Percentiles rank a stretch among this genome's conserved stretches.
Evolutionary conservation across 257 asterid genomes (phyloP).

Genomic region (Solanum dulcamara): DNA sequence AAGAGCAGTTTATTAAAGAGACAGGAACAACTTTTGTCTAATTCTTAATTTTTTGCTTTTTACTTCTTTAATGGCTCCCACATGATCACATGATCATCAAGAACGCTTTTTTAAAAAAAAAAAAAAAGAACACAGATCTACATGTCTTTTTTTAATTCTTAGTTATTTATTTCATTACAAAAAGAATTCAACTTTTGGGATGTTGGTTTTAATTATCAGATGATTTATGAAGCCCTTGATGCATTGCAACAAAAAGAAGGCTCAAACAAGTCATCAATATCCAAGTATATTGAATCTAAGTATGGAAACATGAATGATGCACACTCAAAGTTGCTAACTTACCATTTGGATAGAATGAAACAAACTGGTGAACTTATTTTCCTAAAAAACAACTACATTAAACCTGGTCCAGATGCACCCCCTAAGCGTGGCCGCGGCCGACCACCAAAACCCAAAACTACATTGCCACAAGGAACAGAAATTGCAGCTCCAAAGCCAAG

Average conservation of each 20-base stretch:
- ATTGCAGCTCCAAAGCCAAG: conserved; percentile 42
- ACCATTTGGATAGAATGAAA: conserved; percentile 46
- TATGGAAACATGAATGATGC: conserved; percentile 66
- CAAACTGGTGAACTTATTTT: conserved; percentile 61
- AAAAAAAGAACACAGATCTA: neutral
- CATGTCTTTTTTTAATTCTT: neutral
- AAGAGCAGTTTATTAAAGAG: neutral
- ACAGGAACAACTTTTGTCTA: neutral
- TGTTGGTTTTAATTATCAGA: conserved; percentile 21
- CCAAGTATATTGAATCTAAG: conserved; percentile 63
- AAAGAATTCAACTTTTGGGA: neutral
- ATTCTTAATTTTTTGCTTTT: neutral
- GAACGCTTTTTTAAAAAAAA: neutral
- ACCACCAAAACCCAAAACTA: conserved; percentile 58
- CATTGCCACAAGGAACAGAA: conserved; percentile 20
- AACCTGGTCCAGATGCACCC: conserved; percentile 52
- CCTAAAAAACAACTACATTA: conserved; percentile 63
- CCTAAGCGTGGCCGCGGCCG: conserved; percentile 74
- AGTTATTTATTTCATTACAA: neutral
- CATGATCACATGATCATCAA: neutral
- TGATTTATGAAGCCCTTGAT: conserved; percentile 72
- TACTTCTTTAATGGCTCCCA: neutral
- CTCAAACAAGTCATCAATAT: conserved; percentile 59
- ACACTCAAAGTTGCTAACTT: conserved; percentile 48
- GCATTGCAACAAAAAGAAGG: conserved; percentile 59